Evolutionary conservation across 139 green algal species (phyloP).

Genomic region (Coccomyxa sp.): DNA sequence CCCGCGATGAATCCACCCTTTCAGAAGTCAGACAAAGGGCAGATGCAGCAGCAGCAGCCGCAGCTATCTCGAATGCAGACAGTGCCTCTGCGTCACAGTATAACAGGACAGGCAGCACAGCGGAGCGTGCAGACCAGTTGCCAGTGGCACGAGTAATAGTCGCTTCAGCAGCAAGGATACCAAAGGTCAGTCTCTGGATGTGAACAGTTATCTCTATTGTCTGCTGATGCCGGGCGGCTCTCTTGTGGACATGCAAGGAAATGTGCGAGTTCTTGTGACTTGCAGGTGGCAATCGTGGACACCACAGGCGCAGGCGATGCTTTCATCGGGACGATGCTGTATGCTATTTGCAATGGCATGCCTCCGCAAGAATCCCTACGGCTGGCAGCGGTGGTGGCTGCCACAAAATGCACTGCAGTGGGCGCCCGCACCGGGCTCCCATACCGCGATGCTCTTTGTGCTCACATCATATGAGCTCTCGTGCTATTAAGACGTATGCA

Average conservation of each 20-base stretch:
- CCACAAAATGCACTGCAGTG: constrained; percentile 76
- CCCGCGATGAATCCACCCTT: not conserved
- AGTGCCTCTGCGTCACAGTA: constrained; percentile 35
- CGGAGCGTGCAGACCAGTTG: not conserved
- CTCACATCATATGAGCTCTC: constrained; percentile 27
- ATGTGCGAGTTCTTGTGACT: too few relatives aligned
- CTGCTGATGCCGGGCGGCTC: too few relatives aligned
- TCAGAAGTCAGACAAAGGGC: constrained; percentile 2
- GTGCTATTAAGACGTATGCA: too few relatives aligned
- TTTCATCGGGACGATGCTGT: constrained; percentile 86
- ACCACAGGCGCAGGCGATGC: constrained; percentile 92
- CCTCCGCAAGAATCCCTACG: constrained; percentile 27
- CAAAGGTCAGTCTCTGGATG: not conserved
- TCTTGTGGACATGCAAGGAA: too few relatives aligned
- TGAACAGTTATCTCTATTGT: too few relatives aligned
- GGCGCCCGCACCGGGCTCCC: constrained; percentile 77
- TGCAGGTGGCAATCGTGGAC: constrained; percentile 64
- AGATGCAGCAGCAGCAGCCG: constrained; percentile 29
- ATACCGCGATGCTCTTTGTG: constrained; percentile 25
- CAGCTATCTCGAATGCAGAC: constrained; percentile 58
- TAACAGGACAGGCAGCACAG: constrained; percentile 2
- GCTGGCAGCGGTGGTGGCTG: constrained; percentile 72
- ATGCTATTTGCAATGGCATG: constrained; percentile 60
- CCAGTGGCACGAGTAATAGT: not conserved
- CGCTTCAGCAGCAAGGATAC: not conserved